Percentiles rank a stretch among this genome's conserved stretches.
phyloP scores from a whole-genome alignment of 2,329 filamentous ascomycete genomes.

The Trichoderma sp. region DNA sequence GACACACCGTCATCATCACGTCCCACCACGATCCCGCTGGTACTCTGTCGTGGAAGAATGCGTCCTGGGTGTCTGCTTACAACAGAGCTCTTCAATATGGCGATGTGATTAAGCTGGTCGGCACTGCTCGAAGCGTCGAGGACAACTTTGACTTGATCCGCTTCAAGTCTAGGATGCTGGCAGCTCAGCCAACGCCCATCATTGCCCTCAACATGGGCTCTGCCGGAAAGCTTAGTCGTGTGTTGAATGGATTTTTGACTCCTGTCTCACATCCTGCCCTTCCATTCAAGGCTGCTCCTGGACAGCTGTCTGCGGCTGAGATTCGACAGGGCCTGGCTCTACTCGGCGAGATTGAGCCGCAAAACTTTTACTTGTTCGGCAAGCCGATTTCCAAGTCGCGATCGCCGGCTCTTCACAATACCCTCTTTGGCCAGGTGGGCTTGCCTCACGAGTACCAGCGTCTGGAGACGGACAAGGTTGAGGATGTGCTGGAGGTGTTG shows the following conservation, averaged over 20 bases:
- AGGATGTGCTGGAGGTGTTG: constrained; percentile 63
- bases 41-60: constrained; percentile 80
- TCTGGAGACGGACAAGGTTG: constrained; percentile 67
- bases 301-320: constrained; percentile 85
- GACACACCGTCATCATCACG: constrained; percentile 79
- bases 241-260: constrained; percentile 90
- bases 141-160: constrained; percentile 83
- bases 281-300: constrained; percentile 91
- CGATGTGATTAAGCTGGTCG: constrained; percentile 92
- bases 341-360: constrained; percentile 72
- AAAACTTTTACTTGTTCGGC: constrained; percentile 84
- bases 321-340: constrained; percentile 77
- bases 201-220: constrained; percentile 96
- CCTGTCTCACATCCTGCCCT: constrained; percentile 86
- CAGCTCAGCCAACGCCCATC: constrained; percentile 73
- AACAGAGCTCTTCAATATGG: constrained; percentile 87
- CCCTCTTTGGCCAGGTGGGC: constrained; percentile 71
- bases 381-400: constrained; percentile 78
- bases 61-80: constrained; percentile 88
- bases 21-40: constrained; percentile 89
- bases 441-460: constrained; percentile 79
- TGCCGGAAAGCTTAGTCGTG: constrained; percentile 80
- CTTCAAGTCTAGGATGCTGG: constrained; percentile 75
- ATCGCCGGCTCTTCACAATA: constrained; percentile 87
- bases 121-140: constrained; percentile 68